These are phyloP conservation scores for Dispira simplex DNA, from an alignment of 192 early-diverging fungal genomes.

Conservation along the genomic window DNA sequence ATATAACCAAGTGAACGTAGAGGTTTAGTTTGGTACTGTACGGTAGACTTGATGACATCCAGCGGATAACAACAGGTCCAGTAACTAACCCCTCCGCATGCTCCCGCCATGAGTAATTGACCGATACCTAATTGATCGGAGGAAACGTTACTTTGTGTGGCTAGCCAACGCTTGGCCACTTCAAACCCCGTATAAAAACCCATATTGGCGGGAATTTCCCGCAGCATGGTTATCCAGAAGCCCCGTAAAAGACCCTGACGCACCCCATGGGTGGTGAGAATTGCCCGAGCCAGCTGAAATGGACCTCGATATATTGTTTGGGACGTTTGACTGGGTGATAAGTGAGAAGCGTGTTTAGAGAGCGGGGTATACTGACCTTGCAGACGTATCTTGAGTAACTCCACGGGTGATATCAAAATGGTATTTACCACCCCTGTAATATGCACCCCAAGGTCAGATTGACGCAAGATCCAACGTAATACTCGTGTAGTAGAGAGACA, in stretches of 20 bases:
- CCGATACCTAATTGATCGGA: constrained; percentile 32
- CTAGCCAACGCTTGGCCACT: constrained; percentile 51
- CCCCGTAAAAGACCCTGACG: constrained; percentile 65
- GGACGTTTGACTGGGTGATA: constrained; percentile 5
- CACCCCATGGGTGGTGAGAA: constrained; percentile 48
- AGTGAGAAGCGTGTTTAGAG: constrained; percentile 10
- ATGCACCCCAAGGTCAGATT: neutral
- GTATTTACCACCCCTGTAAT: constrained; percentile 54
- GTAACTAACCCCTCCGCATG: constrained; percentile 61
- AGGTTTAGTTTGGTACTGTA: constrained; percentile 42
- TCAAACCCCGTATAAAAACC: constrained; percentile 84
- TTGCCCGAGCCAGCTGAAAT: constrained; percentile 42
- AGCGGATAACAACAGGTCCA: constrained; percentile 76
- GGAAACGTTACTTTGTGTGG: constrained; percentile 18
- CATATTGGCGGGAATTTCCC: constrained; percentile 72
- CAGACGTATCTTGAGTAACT: constrained; percentile 84
- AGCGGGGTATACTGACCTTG: constrained; percentile 68
- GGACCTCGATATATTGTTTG: constrained; percentile 35
- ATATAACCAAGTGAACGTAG: constrained; percentile 46
- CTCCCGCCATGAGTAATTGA: constrained; percentile 60
- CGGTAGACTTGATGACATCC: constrained; percentile 70
- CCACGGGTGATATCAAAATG: constrained; percentile 79
- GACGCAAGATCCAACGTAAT: no score
- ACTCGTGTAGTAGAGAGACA: no score
- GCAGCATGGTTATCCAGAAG: constrained; percentile 58